Evolutionary conservation across 2,329 filamentous ascomycete genomes (phyloP).

Genomic region (Pestalotiopsis sp.): DNA sequence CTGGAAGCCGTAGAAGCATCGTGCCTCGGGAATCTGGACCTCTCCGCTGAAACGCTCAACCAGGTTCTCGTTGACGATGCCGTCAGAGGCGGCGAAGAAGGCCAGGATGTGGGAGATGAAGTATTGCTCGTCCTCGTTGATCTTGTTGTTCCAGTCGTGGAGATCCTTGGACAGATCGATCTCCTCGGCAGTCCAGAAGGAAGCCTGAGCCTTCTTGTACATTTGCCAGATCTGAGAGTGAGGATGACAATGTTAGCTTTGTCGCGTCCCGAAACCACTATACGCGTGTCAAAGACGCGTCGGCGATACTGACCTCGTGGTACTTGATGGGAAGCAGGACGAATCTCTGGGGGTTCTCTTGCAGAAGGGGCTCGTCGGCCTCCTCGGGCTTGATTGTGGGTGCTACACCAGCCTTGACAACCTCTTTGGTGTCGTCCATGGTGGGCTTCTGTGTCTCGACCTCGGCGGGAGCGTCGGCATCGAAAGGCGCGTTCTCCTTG

Average conservation of each 20-base stretch:
- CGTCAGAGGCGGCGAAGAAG: constrained; percentile 98
- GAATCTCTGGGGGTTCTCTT: constrained; percentile 95
- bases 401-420: constrained; percentile 43
- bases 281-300: constrained; percentile 65
- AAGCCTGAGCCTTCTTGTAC: constrained; percentile 99
- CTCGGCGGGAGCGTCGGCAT: constrained; percentile 54
- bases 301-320: constrained; percentile 77
- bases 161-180: constrained; percentile 99
- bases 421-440: constrained; percentile 46
- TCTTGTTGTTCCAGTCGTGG: constrained; percentile 97
- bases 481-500: constrained; percentile 77
- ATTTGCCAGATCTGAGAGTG: constrained; percentile 91
- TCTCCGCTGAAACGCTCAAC: constrained; percentile 97
- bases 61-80: constrained; percentile 99
- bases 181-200: constrained; percentile 99
- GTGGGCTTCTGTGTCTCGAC: constrained; percentile 64
- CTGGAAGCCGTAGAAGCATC: constrained; percentile 99
- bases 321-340: constrained; percentile 99
- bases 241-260: constrained; percentile 38
- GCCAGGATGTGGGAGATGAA: constrained; percentile 98
- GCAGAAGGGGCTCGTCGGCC: constrained; percentile 84
- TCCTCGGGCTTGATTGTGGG: constrained; percentile 68
- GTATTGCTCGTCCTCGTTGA: constrained; percentile 96
- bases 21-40: constrained; percentile 95
- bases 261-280: constrained; percentile 50